Conservation (phyloP, 345 rosid genomes). For the Turnera subulata region DNA sequence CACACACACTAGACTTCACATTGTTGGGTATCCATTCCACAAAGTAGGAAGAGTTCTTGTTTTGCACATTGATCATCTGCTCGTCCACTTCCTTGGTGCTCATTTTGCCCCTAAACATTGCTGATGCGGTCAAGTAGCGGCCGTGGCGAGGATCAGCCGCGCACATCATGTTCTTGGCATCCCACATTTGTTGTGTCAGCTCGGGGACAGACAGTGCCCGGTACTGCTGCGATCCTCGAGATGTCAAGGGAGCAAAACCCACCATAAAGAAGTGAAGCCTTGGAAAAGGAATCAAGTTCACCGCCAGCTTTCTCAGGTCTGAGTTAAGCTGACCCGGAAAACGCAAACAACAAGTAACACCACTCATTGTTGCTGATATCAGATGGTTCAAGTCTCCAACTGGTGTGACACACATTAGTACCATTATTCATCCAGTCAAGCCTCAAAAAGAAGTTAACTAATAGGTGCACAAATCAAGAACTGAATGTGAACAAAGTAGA, state of each 20-base stretch:
- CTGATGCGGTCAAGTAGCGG: slow-evolving; percentile 19
- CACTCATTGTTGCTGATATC: slow-evolving; percentile 28
- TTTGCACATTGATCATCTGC: slow-evolving; percentile 27
- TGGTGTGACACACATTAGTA: not conserved
- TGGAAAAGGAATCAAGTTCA: slow-evolving; percentile 25
- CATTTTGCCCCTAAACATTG: slow-evolving; percentile 38
- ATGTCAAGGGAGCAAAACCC: slow-evolving; percentile 33
- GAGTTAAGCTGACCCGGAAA: slow-evolving; percentile 29
- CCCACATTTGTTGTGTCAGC: slow-evolving; percentile 22
- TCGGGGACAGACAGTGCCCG: slow-evolving; percentile 17
- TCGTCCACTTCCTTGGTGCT: slow-evolving; percentile 37
- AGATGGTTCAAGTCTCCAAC: slow-evolving; percentile 29
- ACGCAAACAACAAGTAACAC: slow-evolving; percentile 27
- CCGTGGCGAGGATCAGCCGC: slow-evolving; percentile 20
- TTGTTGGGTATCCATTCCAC: slow-evolving; percentile 26
- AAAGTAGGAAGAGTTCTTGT: slow-evolving; percentile 28
- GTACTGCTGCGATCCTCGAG: slow-evolving; percentile 39
- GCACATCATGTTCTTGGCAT: slow-evolving; percentile 24
- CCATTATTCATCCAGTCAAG: not conserved
- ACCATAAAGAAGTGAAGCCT: slow-evolving; percentile 31
- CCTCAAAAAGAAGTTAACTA: not conserved
- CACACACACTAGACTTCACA: slow-evolving; percentile 29
- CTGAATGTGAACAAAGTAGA: no score
- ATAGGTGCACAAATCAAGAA: not conserved
- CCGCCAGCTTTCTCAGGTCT: slow-evolving; percentile 24